These are phyloP conservation scores for Citrullus amarus DNA, from an alignment of 306 rosid genomes.

Conservation along the genomic window DNA sequence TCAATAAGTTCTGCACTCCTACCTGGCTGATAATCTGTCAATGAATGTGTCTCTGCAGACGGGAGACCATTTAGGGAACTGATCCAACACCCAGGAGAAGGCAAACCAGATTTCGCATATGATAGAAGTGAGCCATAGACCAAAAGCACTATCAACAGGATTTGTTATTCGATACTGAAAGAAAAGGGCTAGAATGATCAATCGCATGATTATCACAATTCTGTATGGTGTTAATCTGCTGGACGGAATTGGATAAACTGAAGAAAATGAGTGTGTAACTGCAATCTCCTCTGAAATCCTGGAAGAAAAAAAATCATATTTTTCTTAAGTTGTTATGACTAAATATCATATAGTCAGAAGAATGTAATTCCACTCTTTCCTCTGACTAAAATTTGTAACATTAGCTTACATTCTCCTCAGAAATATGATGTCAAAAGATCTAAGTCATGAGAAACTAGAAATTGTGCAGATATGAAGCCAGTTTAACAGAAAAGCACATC, in stretches of 20 bases:
- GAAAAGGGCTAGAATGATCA: slow-evolving; percentile 72
- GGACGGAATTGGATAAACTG: slow-evolving; percentile 44
- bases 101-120: slow-evolving; percentile 99
- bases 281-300: slow-evolving; percentile 41
- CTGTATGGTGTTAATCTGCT: slow-evolving; percentile 68
- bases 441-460: not conserved
- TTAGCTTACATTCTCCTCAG: not conserved
- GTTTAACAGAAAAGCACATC: not conserved
- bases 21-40: slow-evolving; percentile 83
- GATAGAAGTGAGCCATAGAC: slow-evolving; percentile 89
- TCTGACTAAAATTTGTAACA: not conserved
- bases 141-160: slow-evolving; percentile 92
- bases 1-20: not conserved
- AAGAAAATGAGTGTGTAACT: slow-evolving; percentile 47
- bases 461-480: not conserved
- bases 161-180: slow-evolving; percentile 86
- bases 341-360: not conserved
- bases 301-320: slow-evolving; percentile 18
- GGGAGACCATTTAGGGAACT: slow-evolving; percentile 97
- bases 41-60: slow-evolving; percentile 52
- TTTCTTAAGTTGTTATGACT: not conserved
- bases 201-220: slow-evolving; percentile 42
- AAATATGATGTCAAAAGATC: not conserved
- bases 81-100: slow-evolving; percentile 92
- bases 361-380: not conserved